Evolutionary conservation across 1,139 yeast species (phyloP), one percentile per base, ranked within the genome.

Genomic region (Candida sp.): DNA sequence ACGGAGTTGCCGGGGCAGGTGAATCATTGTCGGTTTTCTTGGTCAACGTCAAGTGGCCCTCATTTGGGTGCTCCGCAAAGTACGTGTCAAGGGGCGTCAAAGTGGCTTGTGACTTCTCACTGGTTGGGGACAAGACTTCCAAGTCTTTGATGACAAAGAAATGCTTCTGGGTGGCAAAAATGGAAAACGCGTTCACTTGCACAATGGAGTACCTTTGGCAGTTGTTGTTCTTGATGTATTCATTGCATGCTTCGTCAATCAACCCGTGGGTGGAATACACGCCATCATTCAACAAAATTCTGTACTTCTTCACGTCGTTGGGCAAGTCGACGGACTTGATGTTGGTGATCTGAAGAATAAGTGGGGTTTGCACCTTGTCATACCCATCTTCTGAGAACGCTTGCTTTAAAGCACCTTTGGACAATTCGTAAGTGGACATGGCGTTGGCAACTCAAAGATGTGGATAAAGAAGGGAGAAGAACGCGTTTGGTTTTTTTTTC

Each of bases 271-370:
- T 75, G 40, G 79, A 74, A 64, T 78, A 84, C 23, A 69, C 70
- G 27, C 94, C 93, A 68, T 88, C 96, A 49, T 83, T 83, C 49
- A 88, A 67, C 70, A 87, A 72, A 44, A 84, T 71, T 57, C 90
- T 74, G 51, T 80, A 73, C 62, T 85, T 73, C 39, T 83, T 82
- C 22, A 67, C 65, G 22, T 75, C 81, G 55, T 70, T 70, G 39
- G 70, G 68, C 49, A 75, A 72, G 9, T 73, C 77, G 39, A 68
- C 63, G 35, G 67, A 63, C 58, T 75, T 81, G 51, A 77, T 70
- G 58, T 81, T 81, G 32, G 78, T 70, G 30, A 81, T 77, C 60
- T 81, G 85, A 7, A 79, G 77, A 6, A 72, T 70, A 52, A 79
- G 61, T 1, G 82, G 81, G 22, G 57, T 57, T 34, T 55, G 54